A percentile compares a stretch with the other conserved stretches of the same genome.
These are phyloP conservation scores for Solanum rostratum DNA, from an alignment of 257 asterid species.

Conservation along the genomic window DNA sequence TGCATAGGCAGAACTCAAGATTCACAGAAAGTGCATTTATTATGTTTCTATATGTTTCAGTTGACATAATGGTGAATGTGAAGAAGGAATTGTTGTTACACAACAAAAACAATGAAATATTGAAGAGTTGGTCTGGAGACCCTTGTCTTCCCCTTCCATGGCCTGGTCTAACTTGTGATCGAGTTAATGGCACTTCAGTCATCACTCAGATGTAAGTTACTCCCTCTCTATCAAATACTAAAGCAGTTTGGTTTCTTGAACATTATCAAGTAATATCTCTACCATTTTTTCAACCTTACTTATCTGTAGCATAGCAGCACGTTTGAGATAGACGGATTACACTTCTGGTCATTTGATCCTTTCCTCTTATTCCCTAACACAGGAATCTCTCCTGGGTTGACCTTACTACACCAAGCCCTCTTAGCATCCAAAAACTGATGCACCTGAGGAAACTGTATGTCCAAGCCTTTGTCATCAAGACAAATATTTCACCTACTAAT, in stretches of 20 bases:
- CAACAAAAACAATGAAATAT: conserved; percentile 36
- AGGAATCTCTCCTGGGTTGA: conserved; percentile 39
- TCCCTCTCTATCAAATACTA: not conserved
- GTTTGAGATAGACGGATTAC: not conserved
- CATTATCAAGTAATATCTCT: not conserved
- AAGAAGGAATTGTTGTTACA: conserved; percentile 37
- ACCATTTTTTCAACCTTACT: not conserved
- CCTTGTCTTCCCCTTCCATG: conserved; percentile 70
- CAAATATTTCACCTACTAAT: not conserved
- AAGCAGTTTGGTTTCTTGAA: not conserved
- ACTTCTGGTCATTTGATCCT: not conserved
- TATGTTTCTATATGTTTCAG: conserved; percentile 15
- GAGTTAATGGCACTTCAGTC: conserved; percentile 19
- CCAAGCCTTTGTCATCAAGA: not conserved
- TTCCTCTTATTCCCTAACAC: not conserved
- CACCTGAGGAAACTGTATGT: conserved; percentile 53
- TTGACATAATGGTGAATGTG: conserved; percentile 28
- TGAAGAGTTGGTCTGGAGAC: conserved; percentile 53
- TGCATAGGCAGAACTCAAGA: not conserved
- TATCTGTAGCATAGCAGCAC: not conserved
- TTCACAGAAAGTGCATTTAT: not conserved
- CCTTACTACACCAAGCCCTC: conserved; percentile 44
- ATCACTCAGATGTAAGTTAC: conserved; percentile 42
- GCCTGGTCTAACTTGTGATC: conserved; percentile 50
- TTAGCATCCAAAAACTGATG: conserved; percentile 35